Evolutionary conservation across 1,284 basidiomycete genomes (phyloP).

Genomic region (Cutaneotrichosporon sp.): DNA sequence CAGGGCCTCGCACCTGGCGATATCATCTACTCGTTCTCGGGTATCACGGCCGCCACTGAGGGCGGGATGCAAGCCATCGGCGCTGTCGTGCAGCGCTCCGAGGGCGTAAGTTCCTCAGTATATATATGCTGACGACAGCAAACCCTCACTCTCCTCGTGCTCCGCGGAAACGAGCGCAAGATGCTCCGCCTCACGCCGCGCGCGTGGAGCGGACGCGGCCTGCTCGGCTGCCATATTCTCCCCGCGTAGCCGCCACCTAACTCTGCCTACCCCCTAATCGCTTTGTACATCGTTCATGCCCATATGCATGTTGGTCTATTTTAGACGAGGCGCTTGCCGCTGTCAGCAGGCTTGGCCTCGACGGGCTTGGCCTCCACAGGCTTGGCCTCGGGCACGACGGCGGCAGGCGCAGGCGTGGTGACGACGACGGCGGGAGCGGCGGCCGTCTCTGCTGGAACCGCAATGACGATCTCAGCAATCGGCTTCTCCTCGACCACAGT

Average conservation of each 20-base stretch:
- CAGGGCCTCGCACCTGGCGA: conserved; percentile 72
- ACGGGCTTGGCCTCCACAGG: conserved; percentile 4
- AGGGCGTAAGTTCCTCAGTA: conserved; percentile 62
- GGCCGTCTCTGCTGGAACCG: not conserved
- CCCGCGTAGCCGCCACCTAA: conserved; percentile 47
- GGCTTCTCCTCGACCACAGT: conserved; percentile 51
- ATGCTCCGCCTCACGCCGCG: conserved; percentile 60
- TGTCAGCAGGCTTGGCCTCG: conserved; percentile 11
- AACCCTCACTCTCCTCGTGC: conserved; percentile 57
- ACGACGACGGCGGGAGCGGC: conserved; percentile 3
- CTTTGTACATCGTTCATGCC: conserved; percentile 6
- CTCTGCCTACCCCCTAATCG: no score
- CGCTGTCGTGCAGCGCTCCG: conserved; percentile 66
- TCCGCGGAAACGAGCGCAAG: conserved; percentile 51
- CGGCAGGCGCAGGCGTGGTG: not conserved
- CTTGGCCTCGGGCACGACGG: conserved; percentile 7
- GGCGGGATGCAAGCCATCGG: conserved; percentile 64
- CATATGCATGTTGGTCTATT: conserved; percentile 20
- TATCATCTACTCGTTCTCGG: conserved; percentile 70
- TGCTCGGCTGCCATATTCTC: conserved; percentile 78
- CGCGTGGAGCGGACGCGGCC: conserved; percentile 71
- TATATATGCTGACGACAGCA: conserved; percentile 42
- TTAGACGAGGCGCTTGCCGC: conserved; percentile 36
- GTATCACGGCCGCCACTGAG: conserved; percentile 56
- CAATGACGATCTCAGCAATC: conserved; percentile 44